Conservation (phyloP, 768 basidiomycete genomes). For the Brasilioporus rufonigricans region DNA sequence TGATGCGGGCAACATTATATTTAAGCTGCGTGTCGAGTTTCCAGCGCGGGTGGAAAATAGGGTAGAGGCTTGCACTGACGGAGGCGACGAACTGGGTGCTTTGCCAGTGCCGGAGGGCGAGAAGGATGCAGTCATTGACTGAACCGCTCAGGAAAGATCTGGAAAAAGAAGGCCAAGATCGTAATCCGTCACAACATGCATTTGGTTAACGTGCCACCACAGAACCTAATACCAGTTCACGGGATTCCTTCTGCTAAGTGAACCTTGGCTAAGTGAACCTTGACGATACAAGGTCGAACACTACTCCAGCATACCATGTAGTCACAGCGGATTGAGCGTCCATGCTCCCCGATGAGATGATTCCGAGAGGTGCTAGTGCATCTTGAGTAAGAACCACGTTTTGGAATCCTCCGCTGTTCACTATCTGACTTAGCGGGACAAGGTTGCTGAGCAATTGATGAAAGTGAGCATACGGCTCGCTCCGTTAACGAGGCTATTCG, state of each 20-base stretch:
- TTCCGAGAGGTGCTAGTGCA: constrained; percentile 50
- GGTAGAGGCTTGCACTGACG: neutral
- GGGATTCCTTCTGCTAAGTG: constrained; percentile 23
- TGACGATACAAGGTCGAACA: neutral
- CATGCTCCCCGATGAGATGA: constrained; percentile 52
- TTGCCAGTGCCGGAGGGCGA: neutral
- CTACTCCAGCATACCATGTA: constrained; percentile 25
- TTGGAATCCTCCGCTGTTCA: constrained; percentile 56
- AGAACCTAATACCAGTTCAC: constrained; percentile 59
- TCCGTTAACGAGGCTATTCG: constrained; percentile 51
- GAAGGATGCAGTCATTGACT: constrained; percentile 9
- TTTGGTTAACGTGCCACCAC: constrained; percentile 60
- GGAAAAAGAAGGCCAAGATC: constrained; percentile 12
- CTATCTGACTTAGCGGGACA: constrained; percentile 54
- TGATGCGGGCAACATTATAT: neutral
- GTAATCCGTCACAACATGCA: constrained; percentile 52
- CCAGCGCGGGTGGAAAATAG: neutral
- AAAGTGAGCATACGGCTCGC: constrained; percentile 58
- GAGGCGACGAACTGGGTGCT: neutral
- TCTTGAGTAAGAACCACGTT: constrained; percentile 63
- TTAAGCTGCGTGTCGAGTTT: constrained; percentile 8
- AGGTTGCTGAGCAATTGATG: constrained; percentile 52
- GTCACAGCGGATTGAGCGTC: constrained; percentile 54
- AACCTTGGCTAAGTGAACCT: no score
- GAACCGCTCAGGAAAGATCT: constrained; percentile 20